Conservation (phyloP, 805 yeast genomes). For the Candida pseudoglaebosa region DNA sequence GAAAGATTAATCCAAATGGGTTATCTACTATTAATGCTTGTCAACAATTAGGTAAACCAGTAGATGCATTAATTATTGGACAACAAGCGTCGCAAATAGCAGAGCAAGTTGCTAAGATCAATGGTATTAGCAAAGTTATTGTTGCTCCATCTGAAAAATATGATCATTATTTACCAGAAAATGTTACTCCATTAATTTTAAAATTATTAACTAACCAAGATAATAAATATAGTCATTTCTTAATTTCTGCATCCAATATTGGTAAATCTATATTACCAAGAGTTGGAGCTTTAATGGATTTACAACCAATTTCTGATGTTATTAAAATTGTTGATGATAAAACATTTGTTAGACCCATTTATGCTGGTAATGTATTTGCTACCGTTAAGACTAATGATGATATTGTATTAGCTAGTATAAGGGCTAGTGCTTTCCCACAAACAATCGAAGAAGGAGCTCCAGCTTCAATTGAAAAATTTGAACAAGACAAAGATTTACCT, state of each 20-base stretch:
- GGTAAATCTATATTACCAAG: conserved; percentile 88
- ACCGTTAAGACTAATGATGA: conserved; percentile 72
- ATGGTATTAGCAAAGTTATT: conserved; percentile 52
- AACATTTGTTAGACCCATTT: conserved; percentile 88
- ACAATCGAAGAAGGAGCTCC: conserved; percentile 28
- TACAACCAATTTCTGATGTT: conserved; percentile 85
- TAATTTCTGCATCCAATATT: conserved; percentile 78
- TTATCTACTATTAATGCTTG: conserved; percentile 79
- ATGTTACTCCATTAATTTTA: conserved; percentile 63
- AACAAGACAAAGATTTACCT: conserved; percentile 30
- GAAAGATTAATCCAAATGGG: conserved; percentile 60
- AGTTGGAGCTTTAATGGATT: conserved; percentile 76
- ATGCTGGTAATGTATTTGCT: conserved; percentile 90
- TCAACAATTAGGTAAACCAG: conserved; percentile 64
- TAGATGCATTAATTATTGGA: conserved; percentile 78
- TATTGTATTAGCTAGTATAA: conserved; percentile 66
- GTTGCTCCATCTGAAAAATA: conserved; percentile 56
- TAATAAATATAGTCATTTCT: conserved; percentile 59
- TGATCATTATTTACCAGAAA: conserved; percentile 76
- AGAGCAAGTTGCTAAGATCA: conserved; percentile 47
- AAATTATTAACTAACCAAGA: conserved; percentile 38
- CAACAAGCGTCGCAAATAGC: conserved; percentile 48
- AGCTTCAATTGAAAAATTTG: conserved; percentile 49
- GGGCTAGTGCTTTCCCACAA: conserved; percentile 71
- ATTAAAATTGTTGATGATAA: conserved; percentile 58